Evolutionary conservation across 331 rosid species (phyloP), one percentile per base, ranked within the genome.

Genomic region (Arachis monticola): DNA sequence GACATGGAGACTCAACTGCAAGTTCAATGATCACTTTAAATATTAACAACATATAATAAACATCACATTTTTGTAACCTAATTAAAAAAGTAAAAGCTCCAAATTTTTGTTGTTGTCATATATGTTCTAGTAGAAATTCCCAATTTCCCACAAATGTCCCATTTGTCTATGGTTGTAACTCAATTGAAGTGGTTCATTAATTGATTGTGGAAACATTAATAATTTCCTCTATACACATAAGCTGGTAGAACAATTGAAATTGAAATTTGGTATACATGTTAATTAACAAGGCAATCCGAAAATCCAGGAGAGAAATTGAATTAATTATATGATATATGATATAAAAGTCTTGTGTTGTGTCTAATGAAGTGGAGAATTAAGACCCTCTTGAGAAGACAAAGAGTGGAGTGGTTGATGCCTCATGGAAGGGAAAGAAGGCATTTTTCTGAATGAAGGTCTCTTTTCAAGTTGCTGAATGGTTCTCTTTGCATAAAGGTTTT

Each of bases 321-420:
- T 27, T 27, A 27, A 27, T 27, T 27, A 27, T 27, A 27, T 27
- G 30, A 27, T 27, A 27, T 38, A 38, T 4, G 41, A 38, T 38
- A 38, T 3, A 38, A 38, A 38, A 38, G 41, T 38, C 5, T 38
- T 61, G 35, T 67, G 5, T 42, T 40, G 58, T 71, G 41, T 75
- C 59, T 85, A 84, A 9, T 78, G 66, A 76, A 91, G 87, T 70
- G 98, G 98, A 69, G 98, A 93, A 75, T 85, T 60, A 63, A 93
- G 97, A 61, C 98, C 98, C 77, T 91, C 98, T 85, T 93, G 98
- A 83, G 97, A 91, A 80, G 97, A 91, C 27, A 93, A 84, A 22
- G 98, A 72, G 75, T 72, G 82, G 45, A 78, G 93, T 55, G 97
- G 85, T 69, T 89, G 96, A 52, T 91, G 92, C 82, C 98, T 85